A percentile compares a stretch with the other conserved stretches of the same genome.
Conservation (phyloP, 164 flowering plant species). For the Vitis vinifera region DNA sequence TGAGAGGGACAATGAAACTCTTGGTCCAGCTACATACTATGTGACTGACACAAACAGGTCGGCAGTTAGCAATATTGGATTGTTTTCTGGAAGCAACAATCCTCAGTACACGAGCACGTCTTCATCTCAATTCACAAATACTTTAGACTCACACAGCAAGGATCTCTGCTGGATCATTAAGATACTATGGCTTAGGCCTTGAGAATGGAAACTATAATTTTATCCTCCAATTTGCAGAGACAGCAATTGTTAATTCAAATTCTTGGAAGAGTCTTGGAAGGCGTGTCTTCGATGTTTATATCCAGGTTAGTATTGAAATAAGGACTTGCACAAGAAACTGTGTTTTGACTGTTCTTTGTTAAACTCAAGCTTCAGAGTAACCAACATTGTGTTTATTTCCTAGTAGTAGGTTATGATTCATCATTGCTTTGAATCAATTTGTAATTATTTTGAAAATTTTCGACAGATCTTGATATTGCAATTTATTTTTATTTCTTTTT, state of each 20-base stretch:
- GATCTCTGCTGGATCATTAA: constrained; percentile 71
- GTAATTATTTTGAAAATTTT: neutral
- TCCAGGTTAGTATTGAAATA: constrained; percentile 55
- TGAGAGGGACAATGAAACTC: constrained; percentile 56
- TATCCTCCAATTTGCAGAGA: constrained; percentile 70
- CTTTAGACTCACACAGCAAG: constrained; percentile 64
- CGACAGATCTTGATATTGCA: neutral
- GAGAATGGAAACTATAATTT: constrained; percentile 81
- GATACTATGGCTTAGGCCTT: constrained; percentile 89
- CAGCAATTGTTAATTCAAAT: constrained; percentile 18
- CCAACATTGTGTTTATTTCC: too few relatives aligned
- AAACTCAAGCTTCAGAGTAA: too few relatives aligned
- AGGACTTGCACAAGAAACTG: neutral
- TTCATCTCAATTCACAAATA: constrained; percentile 42
- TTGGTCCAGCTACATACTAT: constrained; percentile 69
- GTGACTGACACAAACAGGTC: constrained; percentile 52
- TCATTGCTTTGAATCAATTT: too few relatives aligned
- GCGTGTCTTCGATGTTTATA: constrained; percentile 73
- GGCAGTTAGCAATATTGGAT: constrained; percentile 83
- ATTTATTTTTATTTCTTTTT: too few relatives aligned
- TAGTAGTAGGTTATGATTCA: neutral
- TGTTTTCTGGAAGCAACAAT: constrained; percentile 31
- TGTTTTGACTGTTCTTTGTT: neutral
- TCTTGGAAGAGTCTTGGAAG: constrained; percentile 71
- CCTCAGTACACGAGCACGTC: constrained; percentile 28